Evolutionary conservation across 805 yeast genomes (phyloP).

Genomic region (Candida silvicultrix): DNA sequence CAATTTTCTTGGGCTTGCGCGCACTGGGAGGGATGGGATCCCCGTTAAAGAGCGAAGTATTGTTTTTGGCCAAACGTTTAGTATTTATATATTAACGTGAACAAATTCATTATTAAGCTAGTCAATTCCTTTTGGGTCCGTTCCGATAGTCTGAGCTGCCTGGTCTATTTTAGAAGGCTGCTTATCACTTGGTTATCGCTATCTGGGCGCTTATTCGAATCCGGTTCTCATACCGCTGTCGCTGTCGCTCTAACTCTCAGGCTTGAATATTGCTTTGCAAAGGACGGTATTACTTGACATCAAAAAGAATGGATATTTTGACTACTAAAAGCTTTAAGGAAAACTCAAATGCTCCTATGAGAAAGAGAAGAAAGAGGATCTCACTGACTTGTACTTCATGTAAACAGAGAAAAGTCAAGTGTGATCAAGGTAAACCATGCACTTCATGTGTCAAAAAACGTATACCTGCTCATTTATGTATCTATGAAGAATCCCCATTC

Average conservation of each 20-base stretch:
- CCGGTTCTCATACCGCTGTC: no score
- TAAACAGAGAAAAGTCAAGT: conserved; percentile 17
- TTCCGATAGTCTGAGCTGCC: no score
- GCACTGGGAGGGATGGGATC: neutral
- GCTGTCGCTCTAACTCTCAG: no score
- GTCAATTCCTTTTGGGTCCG: no score
- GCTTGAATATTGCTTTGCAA: no score
- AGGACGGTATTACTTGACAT: neutral
- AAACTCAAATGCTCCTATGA: neutral
- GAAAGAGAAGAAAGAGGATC: conserved; percentile 11
- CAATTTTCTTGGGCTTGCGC: neutral
- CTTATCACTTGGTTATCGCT: no score
- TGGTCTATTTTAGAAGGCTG: no score
- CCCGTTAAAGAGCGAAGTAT: neutral
- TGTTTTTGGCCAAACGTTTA: no score
- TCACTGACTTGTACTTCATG: conserved; percentile 17
- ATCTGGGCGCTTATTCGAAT: no score
- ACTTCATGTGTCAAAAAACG: conserved; percentile 16
- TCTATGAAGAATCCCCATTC: conserved; percentile 23
- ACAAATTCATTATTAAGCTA: no score
- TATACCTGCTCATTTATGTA: conserved; percentile 18
- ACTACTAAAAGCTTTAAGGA: neutral
- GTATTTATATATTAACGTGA: no score
- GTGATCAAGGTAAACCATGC: conserved; percentile 21
- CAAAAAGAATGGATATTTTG: conserved; percentile 1